Evolutionary conservation across 192 early-diverging fungal species (phyloP).

Genomic region (Phlyctochytrium bullatum): DNA sequence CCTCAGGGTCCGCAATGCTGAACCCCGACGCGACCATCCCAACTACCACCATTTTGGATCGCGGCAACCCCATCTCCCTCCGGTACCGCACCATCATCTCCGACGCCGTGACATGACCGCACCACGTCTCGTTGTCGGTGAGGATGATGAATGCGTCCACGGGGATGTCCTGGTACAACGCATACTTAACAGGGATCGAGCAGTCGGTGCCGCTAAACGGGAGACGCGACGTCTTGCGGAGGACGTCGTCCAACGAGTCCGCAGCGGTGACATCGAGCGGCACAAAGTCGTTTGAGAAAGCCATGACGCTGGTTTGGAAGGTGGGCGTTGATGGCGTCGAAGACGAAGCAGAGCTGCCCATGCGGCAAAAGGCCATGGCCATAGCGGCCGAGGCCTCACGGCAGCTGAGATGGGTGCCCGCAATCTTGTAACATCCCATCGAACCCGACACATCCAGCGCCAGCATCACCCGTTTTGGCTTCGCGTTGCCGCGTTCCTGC

Average conservation of each 20-base stretch:
- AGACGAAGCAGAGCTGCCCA: too few species aligned
- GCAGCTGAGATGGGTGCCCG: background rate
- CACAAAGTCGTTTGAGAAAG: background rate
- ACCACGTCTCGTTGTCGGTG: slow-evolving; percentile 32
- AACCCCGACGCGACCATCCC: slow-evolving; percentile 12
- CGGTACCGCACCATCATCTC: slow-evolving; percentile 21
- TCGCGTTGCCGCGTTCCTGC: too few species aligned
- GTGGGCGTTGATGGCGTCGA: too few species aligned
- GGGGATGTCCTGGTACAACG: slow-evolving; percentile 12
- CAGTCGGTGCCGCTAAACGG: slow-evolving; percentile 29
- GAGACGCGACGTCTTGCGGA: background rate
- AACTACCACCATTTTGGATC: slow-evolving; percentile 22
- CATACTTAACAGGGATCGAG: slow-evolving; percentile 17
- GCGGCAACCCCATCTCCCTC: background rate
- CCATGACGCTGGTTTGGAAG: background rate
- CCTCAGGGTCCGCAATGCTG: slow-evolving; percentile 27
- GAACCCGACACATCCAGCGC: slow-evolving; percentile 27
- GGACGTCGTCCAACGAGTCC: slow-evolving; percentile 7
- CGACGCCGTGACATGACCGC: slow-evolving; percentile 12
- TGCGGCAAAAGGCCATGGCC: too few species aligned
- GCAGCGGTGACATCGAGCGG: background rate
- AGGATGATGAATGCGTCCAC: slow-evolving; percentile 29
- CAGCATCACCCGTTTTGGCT: slow-evolving; percentile 11
- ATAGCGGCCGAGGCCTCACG: slow-evolving; percentile 20
- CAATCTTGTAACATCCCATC: slow-evolving; percentile 7